Evolutionary conservation across 2,329 filamentous ascomycete genomes (phyloP).

Genomic region (Grosmannia serpens): DNA sequence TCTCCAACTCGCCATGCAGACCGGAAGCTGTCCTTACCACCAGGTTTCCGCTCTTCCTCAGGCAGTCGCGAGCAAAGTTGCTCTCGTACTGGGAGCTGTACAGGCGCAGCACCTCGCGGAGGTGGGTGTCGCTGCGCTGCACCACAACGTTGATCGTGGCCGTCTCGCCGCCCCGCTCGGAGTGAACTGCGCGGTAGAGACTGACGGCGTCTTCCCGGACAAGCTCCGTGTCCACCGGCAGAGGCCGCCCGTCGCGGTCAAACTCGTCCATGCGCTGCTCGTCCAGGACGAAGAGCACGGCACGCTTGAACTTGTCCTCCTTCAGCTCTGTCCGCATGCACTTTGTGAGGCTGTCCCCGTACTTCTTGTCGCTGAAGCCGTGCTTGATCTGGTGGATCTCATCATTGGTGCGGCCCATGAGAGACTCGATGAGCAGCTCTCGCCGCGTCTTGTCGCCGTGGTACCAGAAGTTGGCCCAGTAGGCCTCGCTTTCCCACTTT

Average conservation of each 20-base stretch:
- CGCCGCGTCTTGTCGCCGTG: constrained; percentile 74
- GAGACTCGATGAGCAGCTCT: constrained; percentile 81
- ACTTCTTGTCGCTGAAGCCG: constrained; percentile 84
- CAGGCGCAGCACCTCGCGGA: constrained; percentile 64
- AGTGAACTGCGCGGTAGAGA: constrained; percentile 55
- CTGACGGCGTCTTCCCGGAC: constrained; percentile 62
- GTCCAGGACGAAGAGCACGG: constrained; percentile 73
- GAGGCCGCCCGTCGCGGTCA: constrained; percentile 48
- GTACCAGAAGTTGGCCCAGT: constrained; percentile 98
- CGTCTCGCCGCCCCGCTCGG: constrained; percentile 73
- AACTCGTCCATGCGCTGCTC: constrained; percentile 73
- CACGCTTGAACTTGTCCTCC: constrained; percentile 90
- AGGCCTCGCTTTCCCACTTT: constrained; percentile 83
- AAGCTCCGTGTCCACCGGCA: constrained; percentile 46
- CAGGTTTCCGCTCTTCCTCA: constrained; percentile 81
- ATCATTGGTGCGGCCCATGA: constrained; percentile 83
- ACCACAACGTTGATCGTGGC: constrained; percentile 81
- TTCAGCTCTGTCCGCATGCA: constrained; percentile 92
- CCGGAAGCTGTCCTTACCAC: constrained; percentile 53
- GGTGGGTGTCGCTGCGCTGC: constrained; percentile 65
- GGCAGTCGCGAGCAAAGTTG: constrained; percentile 81
- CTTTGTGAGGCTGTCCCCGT: constrained; percentile 63
- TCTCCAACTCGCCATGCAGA: not conserved
- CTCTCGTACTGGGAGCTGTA: constrained; percentile 64
- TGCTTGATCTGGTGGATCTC: constrained; percentile 82